Percentiles rank a stretch among this genome's conserved stretches.
phyloP scores from a whole-genome alignment of 2,329 filamentous ascomycete species.

The Decorospora gaudefroyi region DNA sequence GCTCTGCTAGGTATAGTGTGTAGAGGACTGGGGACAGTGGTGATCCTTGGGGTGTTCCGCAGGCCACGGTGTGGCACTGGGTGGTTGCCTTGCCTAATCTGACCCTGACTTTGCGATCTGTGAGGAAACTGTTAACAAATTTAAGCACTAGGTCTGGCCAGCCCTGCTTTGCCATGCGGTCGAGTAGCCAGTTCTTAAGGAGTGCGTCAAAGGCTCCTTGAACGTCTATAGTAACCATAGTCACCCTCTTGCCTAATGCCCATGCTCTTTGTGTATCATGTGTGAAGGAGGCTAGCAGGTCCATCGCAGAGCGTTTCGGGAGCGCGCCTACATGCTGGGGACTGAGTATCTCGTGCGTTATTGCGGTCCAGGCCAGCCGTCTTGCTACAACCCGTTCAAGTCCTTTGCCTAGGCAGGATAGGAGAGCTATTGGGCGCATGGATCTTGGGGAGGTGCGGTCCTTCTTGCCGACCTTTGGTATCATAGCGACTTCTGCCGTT shows the following conservation, averaged over 20 bases:
- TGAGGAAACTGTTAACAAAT: slow-evolving; percentile 3
- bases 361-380: slow-evolving; percentile 7
- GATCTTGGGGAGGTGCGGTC: slow-evolving; percentile 9
- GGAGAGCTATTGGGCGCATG: slow-evolving; percentile 5
- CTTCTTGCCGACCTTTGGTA: slow-evolving; percentile 9
- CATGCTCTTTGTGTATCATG: slow-evolving; percentile 6
- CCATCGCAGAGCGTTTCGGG: slow-evolving; percentile 11
- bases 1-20: slow-evolving; percentile 7
- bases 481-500: slow-evolving; percentile 8
- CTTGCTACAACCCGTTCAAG: slow-evolving; percentile 12
- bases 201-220: slow-evolving; percentile 6
- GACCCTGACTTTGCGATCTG: too few relatives aligned
- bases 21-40: slow-evolving; percentile 4
- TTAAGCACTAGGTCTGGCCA: too few relatives aligned
- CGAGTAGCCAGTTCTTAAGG: slow-evolving; percentile 4
- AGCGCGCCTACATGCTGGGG: slow-evolving; percentile 9
- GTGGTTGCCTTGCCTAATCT: neutral
- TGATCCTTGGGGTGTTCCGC: slow-evolving; percentile 6
- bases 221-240: slow-evolving; percentile 8
- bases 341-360: slow-evolving; percentile 14
- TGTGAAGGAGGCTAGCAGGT: slow-evolving; percentile 9
- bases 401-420: slow-evolving; percentile 14
- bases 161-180: slow-evolving; percentile 1
- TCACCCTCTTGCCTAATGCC: slow-evolving; percentile 2
- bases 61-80: slow-evolving; percentile 1